Evolutionary conservation across 495 filamentous ascomycete species (phyloP), one percentile per base, ranked within the genome.

Genomic region (Hyaloscypha bicolor): DNA sequence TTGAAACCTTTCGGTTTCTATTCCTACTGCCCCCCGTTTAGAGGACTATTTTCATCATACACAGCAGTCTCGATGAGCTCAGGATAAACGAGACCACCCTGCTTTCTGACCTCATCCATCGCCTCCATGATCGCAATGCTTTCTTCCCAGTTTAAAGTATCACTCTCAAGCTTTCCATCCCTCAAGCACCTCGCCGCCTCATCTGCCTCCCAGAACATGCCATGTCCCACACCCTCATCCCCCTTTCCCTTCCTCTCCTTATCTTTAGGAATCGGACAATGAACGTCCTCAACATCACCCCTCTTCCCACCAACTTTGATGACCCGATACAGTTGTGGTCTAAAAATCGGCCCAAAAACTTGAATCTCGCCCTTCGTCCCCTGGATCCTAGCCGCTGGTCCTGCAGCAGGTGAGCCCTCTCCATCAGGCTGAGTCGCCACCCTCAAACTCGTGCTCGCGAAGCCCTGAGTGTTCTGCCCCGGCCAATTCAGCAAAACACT

Each of bases 141-240:
- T 82, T 98, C 94, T 70, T 89, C 87, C 86, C 85, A 89, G 11
- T 87, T 81, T 80, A 95, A 75, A 11, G 77, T 79, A 64, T 89
- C 86, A 77, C 93, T 93, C 81, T 97, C 88, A 70, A 85, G 73
- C 80, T 88, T 90, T 53, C 93, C 92, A 81, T 97, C 93, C 57
- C 90, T 84, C 67, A 97, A 73, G 74, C 92, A 96, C 29, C 91
- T 82, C 55, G 90, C 93, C 67, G 86, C 90, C 81, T 94, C 93
- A 81, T 97, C 94, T 21, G 94, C 94, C 76, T 97, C 93, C 90
- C 90, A 97, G 79, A 91, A 94, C 92, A 96, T 96, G 29, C 93
- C 94, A 69, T 91, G 87, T 21, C 91, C 93, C 72, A 83, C 82
- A 19, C 78, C 81, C 60, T 79, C 71, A 25, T 72, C 69, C 60